phyloP scores from a whole-genome alignment of 768 basidiomycete genomes.

The Suillus americanus region DNA sequence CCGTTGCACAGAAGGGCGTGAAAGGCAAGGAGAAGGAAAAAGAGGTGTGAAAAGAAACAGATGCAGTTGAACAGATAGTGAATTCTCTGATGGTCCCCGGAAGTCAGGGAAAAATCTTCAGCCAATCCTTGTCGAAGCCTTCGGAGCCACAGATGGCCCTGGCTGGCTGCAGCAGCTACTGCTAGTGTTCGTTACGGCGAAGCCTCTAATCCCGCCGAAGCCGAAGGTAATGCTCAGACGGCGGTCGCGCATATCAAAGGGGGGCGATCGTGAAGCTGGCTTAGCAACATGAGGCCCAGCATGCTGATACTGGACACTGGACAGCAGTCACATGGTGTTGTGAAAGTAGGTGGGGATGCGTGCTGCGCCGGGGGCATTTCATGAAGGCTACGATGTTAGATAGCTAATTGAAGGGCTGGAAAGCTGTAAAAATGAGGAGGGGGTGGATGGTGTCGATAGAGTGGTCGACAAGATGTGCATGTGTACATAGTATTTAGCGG shows the following conservation, averaged over 20 bases:
- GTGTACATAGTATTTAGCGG: too few species aligned
- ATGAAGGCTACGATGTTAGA: slow-evolving; percentile 84
- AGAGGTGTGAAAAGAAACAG: slow-evolving; percentile 5
- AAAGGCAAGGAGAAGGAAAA: slow-evolving; percentile 20
- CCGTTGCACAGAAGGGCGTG: too few species aligned
- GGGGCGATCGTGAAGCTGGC: slow-evolving; percentile 77
- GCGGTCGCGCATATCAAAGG: slow-evolving; percentile 74
- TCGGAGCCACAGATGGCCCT: slow-evolving; percentile 28
- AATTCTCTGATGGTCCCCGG: slow-evolving; percentile 31
- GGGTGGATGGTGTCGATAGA: slow-evolving; percentile 34
- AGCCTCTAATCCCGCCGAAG: slow-evolving; percentile 22
- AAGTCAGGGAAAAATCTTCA: slow-evolving; percentile 46
- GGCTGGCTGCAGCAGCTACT: slow-evolving; percentile 26
- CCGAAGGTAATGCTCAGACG: slow-evolving; percentile 41
- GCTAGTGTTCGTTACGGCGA: slow-evolving; percentile 17
- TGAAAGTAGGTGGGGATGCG: too few species aligned
- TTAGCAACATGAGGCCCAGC: slow-evolving; percentile 56
- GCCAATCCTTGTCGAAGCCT: slow-evolving; percentile 42
- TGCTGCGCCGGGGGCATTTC: slow-evolving; percentile 63
- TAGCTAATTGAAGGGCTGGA: slow-evolving; percentile 72
- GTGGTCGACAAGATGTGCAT: too few species aligned
- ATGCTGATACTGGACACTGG: slow-evolving; percentile 24
- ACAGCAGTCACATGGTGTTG: too few species aligned
- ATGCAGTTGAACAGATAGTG: slow-evolving; percentile 33
- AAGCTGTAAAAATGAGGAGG: slow-evolving; percentile 63